Evolutionary conservation across 345 rosid genomes (phyloP).

Genomic region (Eucalyptus cloeziana): DNA sequence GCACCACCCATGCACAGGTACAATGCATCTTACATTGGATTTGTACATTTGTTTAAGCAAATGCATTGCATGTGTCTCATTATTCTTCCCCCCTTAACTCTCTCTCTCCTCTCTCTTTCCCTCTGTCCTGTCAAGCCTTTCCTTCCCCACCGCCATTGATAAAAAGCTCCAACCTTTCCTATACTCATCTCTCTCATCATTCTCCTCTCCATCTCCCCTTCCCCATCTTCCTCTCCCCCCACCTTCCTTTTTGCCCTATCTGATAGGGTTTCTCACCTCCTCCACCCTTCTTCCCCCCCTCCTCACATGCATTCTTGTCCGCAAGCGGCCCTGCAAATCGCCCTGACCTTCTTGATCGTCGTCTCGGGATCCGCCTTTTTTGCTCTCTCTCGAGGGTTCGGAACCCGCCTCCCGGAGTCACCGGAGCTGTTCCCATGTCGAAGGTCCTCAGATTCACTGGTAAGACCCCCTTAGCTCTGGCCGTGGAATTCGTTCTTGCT

Average conservation of each 20-base stretch:
- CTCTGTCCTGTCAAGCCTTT: background rate
- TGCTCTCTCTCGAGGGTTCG: slow-evolving; percentile 61
- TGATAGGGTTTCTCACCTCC: background rate
- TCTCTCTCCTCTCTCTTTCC: background rate
- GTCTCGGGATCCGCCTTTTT: slow-evolving; percentile 25
- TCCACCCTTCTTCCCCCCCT: background rate
- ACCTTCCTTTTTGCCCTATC: background rate
- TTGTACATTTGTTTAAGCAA: background rate
- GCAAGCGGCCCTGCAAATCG: background rate
- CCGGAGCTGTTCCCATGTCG: slow-evolving; percentile 54
- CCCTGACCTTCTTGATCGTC: background rate
- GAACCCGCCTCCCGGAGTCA: slow-evolving; percentile 21
- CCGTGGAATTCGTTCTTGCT: background rate
- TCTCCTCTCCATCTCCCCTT: background rate
- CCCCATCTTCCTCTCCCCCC: background rate
- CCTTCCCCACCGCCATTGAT: background rate
- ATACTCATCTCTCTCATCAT: background rate
- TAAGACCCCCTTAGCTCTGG: slow-evolving; percentile 2
- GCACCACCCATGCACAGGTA: background rate
- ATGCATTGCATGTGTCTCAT: background rate
- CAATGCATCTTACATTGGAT: background rate
- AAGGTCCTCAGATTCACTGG: slow-evolving; percentile 56
- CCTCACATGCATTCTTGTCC: background rate
- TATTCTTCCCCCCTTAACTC: background rate
- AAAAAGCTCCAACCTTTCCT: background rate